Evolutionary conservation across 2,329 filamentous ascomycete species (phyloP), one percentile per base, ranked within the genome.

Genomic region (Epicoccum nigrum): DNA sequence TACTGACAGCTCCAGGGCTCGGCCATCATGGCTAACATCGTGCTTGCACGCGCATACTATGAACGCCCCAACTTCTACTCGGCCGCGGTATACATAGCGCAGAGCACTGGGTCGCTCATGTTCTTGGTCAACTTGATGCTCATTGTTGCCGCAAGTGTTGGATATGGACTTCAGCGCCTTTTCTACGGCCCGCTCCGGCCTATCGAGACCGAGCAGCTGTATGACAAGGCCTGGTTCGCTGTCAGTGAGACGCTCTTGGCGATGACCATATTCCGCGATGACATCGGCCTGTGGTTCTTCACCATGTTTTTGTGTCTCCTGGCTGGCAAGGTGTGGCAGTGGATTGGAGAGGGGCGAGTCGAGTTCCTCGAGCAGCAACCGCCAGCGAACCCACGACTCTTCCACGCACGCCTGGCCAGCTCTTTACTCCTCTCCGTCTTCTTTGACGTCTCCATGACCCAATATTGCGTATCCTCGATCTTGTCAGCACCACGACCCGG

Each of bases 51-150:
- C 70, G 93, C 94, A 56, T 93, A 97, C 76, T 89, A 94, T 70
- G 90, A 97, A 77, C 86, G 94, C 59, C 88, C 94, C 58, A 99
- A 99, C 77, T 99, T 97, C 81, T 99, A 99, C 78, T 95, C 93
- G 46, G 92, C 94, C 61, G 94, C 92, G 77, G 94, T 99, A 40
- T 96, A 97, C 76, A 85, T 99, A 42, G 90, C 92, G 32, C 93
- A 97, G 76, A 97, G 92, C 75, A 97, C 94, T 78, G 87, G 95
- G 65, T 97, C 93, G 71, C 80, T 97, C 45, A 89, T 97, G 84
- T 92, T 96, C 58, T 81, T 99, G 64, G 90, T 93, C 68, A 99
- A 99, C 72, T 83, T 97, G 62, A 85, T 90, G 51, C 86, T 97
- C 53, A 83, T 99, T 45, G 73, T 90, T 53, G 92, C 92, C 54